phyloP scores from a whole-genome alignment of 805 yeast species.

The Wickerhamiella shivajii region DNA sequence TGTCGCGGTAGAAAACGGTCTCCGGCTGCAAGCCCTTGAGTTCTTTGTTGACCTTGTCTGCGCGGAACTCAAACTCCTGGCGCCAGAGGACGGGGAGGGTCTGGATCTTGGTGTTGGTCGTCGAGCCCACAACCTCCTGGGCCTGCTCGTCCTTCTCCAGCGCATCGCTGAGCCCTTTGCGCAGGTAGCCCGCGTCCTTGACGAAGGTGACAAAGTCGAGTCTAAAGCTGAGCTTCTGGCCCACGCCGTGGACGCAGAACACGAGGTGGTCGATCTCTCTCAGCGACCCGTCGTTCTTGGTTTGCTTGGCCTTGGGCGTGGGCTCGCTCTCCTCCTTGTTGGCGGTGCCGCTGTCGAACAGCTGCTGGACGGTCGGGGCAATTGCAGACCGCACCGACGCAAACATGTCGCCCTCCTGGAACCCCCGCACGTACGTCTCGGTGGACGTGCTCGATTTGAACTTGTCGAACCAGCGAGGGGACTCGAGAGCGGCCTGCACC shows the following conservation, averaged over 20 bases:
- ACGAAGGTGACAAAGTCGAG: conserved; percentile 76
- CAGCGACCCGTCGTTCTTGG: conserved; percentile 7
- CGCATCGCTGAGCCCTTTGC: conserved; percentile 14
- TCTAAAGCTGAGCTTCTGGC: conserved; percentile 68
- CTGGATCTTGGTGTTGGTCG: conserved; percentile 40
- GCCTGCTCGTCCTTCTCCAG: conserved; percentile 7
- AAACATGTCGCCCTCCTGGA: too few species aligned
- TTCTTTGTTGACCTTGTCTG: conserved; percentile 8
- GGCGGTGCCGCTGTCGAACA: too few species aligned
- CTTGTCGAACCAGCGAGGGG: too few species aligned
- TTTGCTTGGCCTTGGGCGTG: conserved; percentile 5
- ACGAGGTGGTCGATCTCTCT: conserved; percentile 39
- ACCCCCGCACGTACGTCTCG: too few species aligned
- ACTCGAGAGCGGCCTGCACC: too few species aligned
- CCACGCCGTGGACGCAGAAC: conserved; percentile 90
- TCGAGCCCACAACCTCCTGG: conserved; percentile 3
- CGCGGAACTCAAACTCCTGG: conserved; percentile 32
- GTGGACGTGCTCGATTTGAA: too few species aligned
- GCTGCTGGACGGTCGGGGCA: too few species aligned
- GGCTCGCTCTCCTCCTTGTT: too few species aligned
- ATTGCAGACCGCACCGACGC: too few species aligned
- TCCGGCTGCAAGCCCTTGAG: conserved; percentile 12
- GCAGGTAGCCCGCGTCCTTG: conserved; percentile 58
- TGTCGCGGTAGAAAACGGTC: conserved; percentile 20
- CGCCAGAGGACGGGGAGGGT: conserved; percentile 90